Evolutionary conservation across 2,329 filamentous ascomycete genomes (phyloP).

Genomic region (Aureobasidium zeae): DNA sequence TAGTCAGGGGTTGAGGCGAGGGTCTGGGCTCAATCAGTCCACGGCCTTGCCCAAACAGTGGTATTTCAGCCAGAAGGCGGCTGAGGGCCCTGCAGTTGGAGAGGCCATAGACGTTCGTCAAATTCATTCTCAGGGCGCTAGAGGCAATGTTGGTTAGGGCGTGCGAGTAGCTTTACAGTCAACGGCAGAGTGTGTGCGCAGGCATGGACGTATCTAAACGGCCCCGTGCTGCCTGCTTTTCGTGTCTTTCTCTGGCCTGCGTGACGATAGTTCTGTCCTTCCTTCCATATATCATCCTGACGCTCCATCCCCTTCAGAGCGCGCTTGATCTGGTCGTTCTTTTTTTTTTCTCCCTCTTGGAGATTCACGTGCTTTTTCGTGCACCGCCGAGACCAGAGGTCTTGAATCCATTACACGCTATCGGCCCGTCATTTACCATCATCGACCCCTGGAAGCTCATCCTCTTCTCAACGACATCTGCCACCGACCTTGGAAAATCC

Average conservation of each 20-base stretch:
- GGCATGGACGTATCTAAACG: conserved; percentile 8
- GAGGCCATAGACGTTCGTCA: background rate
- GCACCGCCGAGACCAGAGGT: too few species aligned
- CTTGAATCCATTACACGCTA: too few species aligned
- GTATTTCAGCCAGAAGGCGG: background rate
- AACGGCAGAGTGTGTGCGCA: background rate
- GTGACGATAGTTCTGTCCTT: too few species aligned
- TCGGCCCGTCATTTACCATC: too few species aligned
- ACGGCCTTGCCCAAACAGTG: background rate
- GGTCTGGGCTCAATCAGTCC: conserved; percentile 5
- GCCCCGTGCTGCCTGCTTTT: conserved; percentile 2
- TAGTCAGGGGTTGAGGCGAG: conserved; percentile 7
- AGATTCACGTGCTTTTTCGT: too few species aligned
- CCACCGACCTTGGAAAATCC: background rate
- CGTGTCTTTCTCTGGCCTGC: background rate
- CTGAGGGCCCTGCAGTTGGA: conserved; percentile 4
- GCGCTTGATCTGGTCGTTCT: too few species aligned
- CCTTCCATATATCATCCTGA: too few species aligned
- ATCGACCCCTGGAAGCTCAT: conserved; percentile 7
- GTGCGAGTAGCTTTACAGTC: background rate
- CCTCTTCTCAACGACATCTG: conserved; percentile 6
- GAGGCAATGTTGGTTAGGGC: conserved; percentile 3
- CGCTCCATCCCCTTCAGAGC: too few species aligned
- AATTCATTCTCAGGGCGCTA: conserved; percentile 1
- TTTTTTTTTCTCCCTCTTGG: too few species aligned